Evolutionary conservation across 106 monocot genomes (phyloP).

Genomic region (Vanilla planifolia): DNA sequence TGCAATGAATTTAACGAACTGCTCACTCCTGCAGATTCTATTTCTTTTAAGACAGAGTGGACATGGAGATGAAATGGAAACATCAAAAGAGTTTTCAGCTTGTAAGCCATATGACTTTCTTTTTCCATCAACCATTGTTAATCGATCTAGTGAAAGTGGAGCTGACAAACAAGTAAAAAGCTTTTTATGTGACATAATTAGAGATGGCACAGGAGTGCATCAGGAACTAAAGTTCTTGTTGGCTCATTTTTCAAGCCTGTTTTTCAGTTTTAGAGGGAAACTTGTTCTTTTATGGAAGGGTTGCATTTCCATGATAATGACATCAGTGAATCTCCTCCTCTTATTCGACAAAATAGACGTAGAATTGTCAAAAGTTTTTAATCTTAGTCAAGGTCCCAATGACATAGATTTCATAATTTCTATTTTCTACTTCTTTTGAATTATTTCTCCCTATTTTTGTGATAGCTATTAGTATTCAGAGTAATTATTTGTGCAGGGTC

Average conservation of each 20-base stretch:
- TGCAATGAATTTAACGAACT: slow-evolving; percentile 37
- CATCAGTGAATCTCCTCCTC: slow-evolving; percentile 26
- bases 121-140: slow-evolving; percentile 13
- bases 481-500: slow-evolving; percentile 12
- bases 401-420: not conserved
- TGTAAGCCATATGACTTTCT: slow-evolving; percentile 19
- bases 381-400: not conserved
- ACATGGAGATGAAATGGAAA: not conserved
- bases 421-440: not conserved
- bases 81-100: not conserved
- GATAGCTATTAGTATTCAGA: not conserved
- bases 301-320: slow-evolving; percentile 48
- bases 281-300: slow-evolving; percentile 35
- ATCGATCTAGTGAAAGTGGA: slow-evolving; percentile 18
- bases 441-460: not conserved
- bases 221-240: slow-evolving; percentile 19
- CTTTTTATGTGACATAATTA: slow-evolving; percentile 7
- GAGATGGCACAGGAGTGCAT: not conserved
- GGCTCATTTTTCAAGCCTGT: slow-evolving; percentile 38
- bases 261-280: slow-evolving; percentile 26
- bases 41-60: slow-evolving; percentile 18
- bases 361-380: slow-evolving; percentile 14
- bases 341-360: slow-evolving; percentile 28
- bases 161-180: slow-evolving; percentile 12
- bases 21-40: slow-evolving; percentile 29